A percentile compares a stretch with the other conserved stretches of the same genome.
phyloP scores from a whole-genome alignment of 208 protist species.

The Balamuthia mandrillaris region DNA sequence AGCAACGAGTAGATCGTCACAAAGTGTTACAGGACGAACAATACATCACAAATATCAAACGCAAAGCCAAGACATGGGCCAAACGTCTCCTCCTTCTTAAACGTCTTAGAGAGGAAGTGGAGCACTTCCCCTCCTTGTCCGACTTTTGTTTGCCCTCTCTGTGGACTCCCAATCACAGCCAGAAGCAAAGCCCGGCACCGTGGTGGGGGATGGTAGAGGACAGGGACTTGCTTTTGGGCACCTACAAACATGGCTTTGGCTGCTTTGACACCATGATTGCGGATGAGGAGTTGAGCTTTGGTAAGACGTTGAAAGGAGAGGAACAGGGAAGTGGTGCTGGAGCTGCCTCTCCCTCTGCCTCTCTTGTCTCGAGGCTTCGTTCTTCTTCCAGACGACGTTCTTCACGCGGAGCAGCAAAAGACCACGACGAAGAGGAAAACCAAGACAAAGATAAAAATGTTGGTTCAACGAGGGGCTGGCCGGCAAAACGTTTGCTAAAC shows the following conservation, averaged over 20 bases:
- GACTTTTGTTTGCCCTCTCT: background rate
- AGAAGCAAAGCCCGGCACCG: background rate
- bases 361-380: no score
- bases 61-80: background rate
- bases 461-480: background rate
- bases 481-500: background rate
- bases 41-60: no score
- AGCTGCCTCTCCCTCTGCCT: no score
- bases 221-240: conserved; percentile 42
- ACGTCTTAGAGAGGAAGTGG: background rate
- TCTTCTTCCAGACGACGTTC: no score
- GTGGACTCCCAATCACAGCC: background rate
- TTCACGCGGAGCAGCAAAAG: background rate
- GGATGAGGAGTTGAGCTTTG: conserved; percentile 31
- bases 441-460: background rate
- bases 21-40: no score
- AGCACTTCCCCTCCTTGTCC: background rate
- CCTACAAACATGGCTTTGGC: conserved; percentile 53
- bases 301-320: no score
- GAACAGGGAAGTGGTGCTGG: no score
- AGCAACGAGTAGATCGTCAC: no score
- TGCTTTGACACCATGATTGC: conserved; percentile 31
- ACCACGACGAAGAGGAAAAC: background rate
- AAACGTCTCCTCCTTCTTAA: background rate
- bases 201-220: conserved; percentile 8